phyloP scores from a whole-genome alignment of 2,329 filamentous ascomycete genomes.

The Pestalotiopsis sp. region DNA sequence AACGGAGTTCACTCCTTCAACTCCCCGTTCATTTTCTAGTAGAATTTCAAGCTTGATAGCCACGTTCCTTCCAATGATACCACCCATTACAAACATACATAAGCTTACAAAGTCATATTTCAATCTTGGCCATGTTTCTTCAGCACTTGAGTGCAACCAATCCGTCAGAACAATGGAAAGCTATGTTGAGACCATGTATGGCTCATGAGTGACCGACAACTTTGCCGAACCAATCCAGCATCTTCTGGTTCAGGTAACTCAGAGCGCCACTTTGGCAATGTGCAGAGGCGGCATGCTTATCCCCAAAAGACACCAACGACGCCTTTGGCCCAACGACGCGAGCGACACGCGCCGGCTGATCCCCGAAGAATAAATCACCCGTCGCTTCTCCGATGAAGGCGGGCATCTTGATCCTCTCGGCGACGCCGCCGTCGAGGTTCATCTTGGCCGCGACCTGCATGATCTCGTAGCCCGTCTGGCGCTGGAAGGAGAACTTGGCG shows the following conservation, averaged over 20 bases:
- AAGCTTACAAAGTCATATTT: background rate
- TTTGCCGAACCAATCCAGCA: background rate
- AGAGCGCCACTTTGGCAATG: background rate
- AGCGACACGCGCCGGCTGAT: background rate
- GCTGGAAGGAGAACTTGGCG: constrained; percentile 37
- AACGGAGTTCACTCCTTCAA: constrained; percentile 8
- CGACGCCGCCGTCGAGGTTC: constrained; percentile 19
- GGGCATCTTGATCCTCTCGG: constrained; percentile 25
- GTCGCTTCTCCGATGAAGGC: constrained; percentile 27
- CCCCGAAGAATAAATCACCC: constrained; percentile 26
- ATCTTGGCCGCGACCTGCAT: constrained; percentile 12
- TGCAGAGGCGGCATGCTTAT: background rate
- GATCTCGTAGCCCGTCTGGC: constrained; percentile 29
- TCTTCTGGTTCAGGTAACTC: background rate
- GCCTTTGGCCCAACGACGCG: background rate
- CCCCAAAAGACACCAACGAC: background rate
- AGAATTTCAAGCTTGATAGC: background rate
- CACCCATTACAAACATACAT: background rate
- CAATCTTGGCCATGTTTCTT: background rate
- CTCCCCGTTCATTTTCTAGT: background rate
- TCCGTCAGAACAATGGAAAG: background rate
- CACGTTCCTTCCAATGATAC: constrained; percentile 13
- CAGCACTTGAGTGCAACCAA: background rate
- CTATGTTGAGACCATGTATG: background rate
- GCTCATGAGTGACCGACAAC: background rate